Evolutionary conservation across 345 rosid genomes (phyloP), one percentile per base, ranked within the genome.

Genomic region (Atalantia buxifolia): DNA sequence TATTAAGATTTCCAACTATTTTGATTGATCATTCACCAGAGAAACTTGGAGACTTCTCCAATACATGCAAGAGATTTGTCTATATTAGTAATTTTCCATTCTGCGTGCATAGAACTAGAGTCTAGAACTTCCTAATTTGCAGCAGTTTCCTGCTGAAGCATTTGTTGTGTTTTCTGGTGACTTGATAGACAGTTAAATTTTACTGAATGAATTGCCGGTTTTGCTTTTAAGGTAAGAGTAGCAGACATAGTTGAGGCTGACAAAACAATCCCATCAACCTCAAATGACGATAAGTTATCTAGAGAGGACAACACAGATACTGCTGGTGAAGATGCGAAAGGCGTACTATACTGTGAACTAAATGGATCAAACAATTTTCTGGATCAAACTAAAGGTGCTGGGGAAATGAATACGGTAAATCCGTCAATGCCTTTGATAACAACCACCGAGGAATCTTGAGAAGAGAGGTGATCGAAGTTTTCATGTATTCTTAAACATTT

Each of bases 301-400:
- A 31, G 59, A 64, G 72, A 10, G 53, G 65, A 79, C 68, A 70
- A 68, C 79, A 62, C 56, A 28, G 85, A 72, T 59, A 38, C 30
- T 65, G 66, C 60, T 55, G 90, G 83, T 76, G 59, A 82, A 28
- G 76, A 78, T 22, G 80, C 80, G 9, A 83, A 64, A 77, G 86
- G 88, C 28, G 84, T 81, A 33, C 19, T 86, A 64, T 83, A 85
- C 16, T 79, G 84, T 66, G 90, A 87, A 70, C 71, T 85, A 60
- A 79, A 81, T 48, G 57, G 14, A 53, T 82, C 84, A 18, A 85
- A 83, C 66, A 81, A 87, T 9, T 81, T 80, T 81, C 83, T 68
- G 33, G 84, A 78, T 48, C 71, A 73, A 76, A 80, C 83, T 65
- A 84, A 81, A 16, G 85, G 82, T 71, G 56, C 71, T 67, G 79